These are phyloP conservation scores for Metarhizium brunneum DNA, from an alignment of 2,329 filamentous ascomycete genomes.

Conservation along the genomic window DNA sequence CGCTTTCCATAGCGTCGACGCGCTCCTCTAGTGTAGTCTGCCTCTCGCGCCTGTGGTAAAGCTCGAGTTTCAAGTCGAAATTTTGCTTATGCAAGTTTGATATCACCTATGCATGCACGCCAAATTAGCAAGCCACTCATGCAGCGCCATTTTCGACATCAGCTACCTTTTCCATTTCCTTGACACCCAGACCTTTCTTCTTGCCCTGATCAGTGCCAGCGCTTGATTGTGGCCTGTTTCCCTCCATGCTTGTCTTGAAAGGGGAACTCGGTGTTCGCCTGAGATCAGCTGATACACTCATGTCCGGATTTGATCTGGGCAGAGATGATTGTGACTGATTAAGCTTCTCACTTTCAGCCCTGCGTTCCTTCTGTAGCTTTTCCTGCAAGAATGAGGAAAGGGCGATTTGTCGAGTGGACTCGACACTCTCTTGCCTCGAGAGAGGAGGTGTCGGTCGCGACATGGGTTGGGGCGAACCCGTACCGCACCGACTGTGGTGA, in stretches of 20 bases:
- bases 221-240: slow-evolving; percentile 34
- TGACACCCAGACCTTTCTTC: slow-evolving; percentile 50
- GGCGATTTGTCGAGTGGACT: slow-evolving; percentile 28
- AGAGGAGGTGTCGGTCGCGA: slow-evolving; percentile 31
- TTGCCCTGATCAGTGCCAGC: slow-evolving; percentile 28
- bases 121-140: neutral
- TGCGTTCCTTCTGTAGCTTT: slow-evolving; percentile 42
- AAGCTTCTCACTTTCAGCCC: slow-evolving; percentile 35
- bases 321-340: slow-evolving; percentile 20
- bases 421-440: slow-evolving; percentile 32
- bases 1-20: slow-evolving; percentile 43
- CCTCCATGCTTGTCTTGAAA: slow-evolving; percentile 23
- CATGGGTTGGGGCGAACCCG: slow-evolving; percentile 24
- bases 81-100: slow-evolving; percentile 66
- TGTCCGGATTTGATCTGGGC: slow-evolving; percentile 26
- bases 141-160: neutral
- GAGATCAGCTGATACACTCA: slow-evolving; percentile 29
- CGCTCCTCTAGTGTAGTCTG: slow-evolving; percentile 50
- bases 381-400: slow-evolving; percentile 46
- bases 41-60: slow-evolving; percentile 59
- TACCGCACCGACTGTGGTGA: slow-evolving; percentile 28
- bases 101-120: slow-evolving; percentile 38
- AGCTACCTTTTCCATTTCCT: slow-evolving; percentile 58
- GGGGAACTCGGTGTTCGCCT: slow-evolving; percentile 30
- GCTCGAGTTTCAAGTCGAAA: slow-evolving; percentile 65